Base-by-base conservation (phyloP, 1,284 basidiomycete species). In the Phylloboletellus chloephorus region DNA sequence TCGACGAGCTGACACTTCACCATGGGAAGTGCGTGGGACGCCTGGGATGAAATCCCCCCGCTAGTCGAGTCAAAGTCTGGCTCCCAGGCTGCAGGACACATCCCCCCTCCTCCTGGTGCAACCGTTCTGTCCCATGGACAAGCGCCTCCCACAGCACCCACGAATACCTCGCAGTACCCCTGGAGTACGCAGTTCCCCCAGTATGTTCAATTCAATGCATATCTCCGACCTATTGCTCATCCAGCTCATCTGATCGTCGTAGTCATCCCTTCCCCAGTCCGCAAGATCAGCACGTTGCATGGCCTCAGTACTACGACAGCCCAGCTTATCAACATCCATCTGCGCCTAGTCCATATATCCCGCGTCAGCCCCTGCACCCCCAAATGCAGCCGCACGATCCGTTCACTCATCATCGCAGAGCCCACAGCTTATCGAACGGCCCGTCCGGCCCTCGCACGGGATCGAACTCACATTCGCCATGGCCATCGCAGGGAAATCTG, bases 291-390 rank as follows among this genome's bases (percentile, higher is more conserved):
- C 46, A 11, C 8, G 17, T 34, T 15, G 15, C 22, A 15, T 51
- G 50, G 50, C 31, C 4, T 5, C 44, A 26, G 20, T 24, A 46
- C 28, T 9, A 35, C 1, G 29, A 36, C 2, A 5, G 39, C 10
- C 7, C 43, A 11, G 28, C 31, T 32, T 46, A 55, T 44, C 52
- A 26, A 12, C 59, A 39, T 5, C 48, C 24, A 43, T 47, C 56
- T 17, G 48, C 35, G 11, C 58, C 58, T 4, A 63, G 58, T 19
- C 58, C 58, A n/a, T 64, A 60, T 44, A 48, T 60, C 39, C 60
- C 61, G 7, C 51, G 12, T 26, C 56, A 54, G 11, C 43, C 49
- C 15, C 4, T 47, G 19, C 22, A 45, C 30, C 22, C 41, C 1
- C 45, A 53, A 19, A 37, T 34, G 20, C 45, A 29, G 26, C 25